These are phyloP conservation scores for Zea luxurians DNA, from an alignment of 176 grass and related monocot genomes.

Conservation along the genomic window DNA sequence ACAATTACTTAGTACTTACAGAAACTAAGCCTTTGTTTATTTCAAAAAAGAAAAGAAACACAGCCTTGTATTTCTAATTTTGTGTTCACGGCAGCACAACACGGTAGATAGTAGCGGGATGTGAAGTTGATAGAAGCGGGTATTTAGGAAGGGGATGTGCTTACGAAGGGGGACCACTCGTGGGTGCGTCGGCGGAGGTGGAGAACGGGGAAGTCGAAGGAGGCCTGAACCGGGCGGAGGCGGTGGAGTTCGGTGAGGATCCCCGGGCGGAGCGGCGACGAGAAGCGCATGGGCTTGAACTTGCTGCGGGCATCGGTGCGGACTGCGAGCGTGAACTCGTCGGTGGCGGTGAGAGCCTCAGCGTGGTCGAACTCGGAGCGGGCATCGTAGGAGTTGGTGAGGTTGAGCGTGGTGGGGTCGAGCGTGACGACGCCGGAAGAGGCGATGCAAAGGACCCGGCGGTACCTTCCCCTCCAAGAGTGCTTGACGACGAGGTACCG, in stretches of 20 bases:
- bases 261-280: constrained; percentile 74
- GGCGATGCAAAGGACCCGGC: constrained; percentile 85
- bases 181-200: constrained; percentile 83
- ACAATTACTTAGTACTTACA: neutral
- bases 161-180: constrained; percentile 86
- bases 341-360: constrained; percentile 48
- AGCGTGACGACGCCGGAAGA: constrained; percentile 74
- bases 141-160: neutral
- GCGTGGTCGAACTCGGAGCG: constrained; percentile 73
- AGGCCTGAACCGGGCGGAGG: constrained; percentile 52
- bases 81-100: neutral
- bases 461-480: constrained; percentile 94
- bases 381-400: constrained; percentile 88
- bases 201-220: constrained; percentile 78
- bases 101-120: neutral
- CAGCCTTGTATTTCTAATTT: constrained; percentile 1
- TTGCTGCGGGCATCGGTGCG: constrained; percentile 72
- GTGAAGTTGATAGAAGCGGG: neutral
- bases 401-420: constrained; percentile 68
- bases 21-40: neutral
- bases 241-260: constrained; percentile 93
- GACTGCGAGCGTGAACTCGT: constrained; percentile 77
- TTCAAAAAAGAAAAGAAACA: neutral
- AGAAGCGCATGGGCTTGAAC: constrained; percentile 83
- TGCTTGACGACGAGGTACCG: constrained; percentile 89